Percentiles rank a stretch among this genome's conserved stretches.
Conservation (phyloP, 2,329 filamentous ascomycete genomes). For the Clarireedia homoeocarpa region DNA sequence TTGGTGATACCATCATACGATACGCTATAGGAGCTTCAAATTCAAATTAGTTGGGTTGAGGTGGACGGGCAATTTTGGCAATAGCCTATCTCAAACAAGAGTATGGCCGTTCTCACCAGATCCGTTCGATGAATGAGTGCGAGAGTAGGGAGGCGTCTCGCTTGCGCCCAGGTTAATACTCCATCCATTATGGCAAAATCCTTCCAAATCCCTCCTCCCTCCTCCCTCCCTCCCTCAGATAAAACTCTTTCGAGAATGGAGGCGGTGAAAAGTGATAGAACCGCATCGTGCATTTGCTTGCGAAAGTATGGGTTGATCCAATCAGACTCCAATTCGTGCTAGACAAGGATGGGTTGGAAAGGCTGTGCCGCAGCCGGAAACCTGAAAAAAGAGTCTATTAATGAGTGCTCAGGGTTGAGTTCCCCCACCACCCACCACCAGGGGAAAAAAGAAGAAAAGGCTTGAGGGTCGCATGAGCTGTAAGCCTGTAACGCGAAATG, state of each 20-base stretch:
- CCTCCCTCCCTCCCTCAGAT: not conserved
- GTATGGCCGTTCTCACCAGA: too few species aligned
- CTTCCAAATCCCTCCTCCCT: not conserved
- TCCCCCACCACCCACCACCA: constrained; percentile 8
- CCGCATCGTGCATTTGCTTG: not conserved
- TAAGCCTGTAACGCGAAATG: constrained; percentile 9
- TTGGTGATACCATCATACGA: not conserved
- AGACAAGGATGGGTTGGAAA: not conserved
- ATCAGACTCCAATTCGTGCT: not conserved
- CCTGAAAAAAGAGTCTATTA: not conserved
- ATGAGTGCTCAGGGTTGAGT: not conserved
- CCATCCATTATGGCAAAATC: not conserved
- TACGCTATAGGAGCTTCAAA: not conserved
- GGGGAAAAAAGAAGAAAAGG: constrained; percentile 2
- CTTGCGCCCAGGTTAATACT: not conserved
- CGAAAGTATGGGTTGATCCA: not conserved
- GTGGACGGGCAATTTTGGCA: not conserved
- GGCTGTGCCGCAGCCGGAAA: constrained; percentile 10
- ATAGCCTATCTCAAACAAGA: not conserved
- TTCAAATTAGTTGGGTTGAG: not conserved
- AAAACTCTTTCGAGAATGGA: constrained; percentile 4
- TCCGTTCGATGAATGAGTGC: too few species aligned
- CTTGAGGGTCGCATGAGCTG: constrained; percentile 19
- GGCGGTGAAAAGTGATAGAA: constrained; percentile 1
- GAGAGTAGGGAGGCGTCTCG: not conserved